phyloP scores from a whole-genome alignment of 2,329 filamentous ascomycete genomes.

The Alternaria burnsii region DNA sequence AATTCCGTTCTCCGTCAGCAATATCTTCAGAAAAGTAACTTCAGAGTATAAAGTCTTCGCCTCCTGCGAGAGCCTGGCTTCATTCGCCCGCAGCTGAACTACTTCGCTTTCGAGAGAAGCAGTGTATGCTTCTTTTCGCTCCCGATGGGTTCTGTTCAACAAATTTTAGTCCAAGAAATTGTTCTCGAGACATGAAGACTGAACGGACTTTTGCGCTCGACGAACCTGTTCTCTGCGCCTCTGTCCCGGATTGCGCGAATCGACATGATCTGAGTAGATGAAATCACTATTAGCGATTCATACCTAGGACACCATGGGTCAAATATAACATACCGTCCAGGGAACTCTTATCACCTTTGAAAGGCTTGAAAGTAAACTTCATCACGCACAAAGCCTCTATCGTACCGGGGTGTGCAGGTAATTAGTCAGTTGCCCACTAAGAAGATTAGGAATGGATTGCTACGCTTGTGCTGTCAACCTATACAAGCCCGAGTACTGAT shows the following conservation, averaged over 20 bases:
- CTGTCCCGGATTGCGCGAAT: slow-evolving; percentile 11
- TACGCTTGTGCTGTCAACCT: background rate
- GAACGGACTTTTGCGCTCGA: slow-evolving; percentile 42
- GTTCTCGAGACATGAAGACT: background rate
- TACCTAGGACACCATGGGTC: background rate
- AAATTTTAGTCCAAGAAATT: background rate
- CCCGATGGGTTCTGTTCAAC: slow-evolving; percentile 37
- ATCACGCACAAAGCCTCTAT: slow-evolving; percentile 4
- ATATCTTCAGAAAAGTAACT: slow-evolving; percentile 29
- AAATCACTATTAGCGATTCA: background rate
- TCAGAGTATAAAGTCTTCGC: slow-evolving; percentile 34
- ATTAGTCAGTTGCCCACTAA: background rate
- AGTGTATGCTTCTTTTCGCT: slow-evolving; percentile 47
- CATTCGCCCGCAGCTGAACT: slow-evolving; percentile 40
- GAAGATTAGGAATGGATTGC: background rate
- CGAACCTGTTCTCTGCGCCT: slow-evolving; percentile 51
- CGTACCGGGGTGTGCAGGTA: background rate
- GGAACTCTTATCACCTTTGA: slow-evolving; percentile 10
- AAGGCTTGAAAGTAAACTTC: slow-evolving; percentile 28
- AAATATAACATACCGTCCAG: slow-evolving; percentile 3
- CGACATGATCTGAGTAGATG: background rate
- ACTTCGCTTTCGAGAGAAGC: slow-evolving; percentile 41
- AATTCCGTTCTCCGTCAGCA: slow-evolving; percentile 32
- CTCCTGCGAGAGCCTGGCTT: slow-evolving; percentile 40
- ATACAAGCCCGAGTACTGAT: background rate